These are phyloP conservation scores for Diplodia mutila DNA, from an alignment of 2,329 filamentous ascomycete genomes.

Conservation along the genomic window DNA sequence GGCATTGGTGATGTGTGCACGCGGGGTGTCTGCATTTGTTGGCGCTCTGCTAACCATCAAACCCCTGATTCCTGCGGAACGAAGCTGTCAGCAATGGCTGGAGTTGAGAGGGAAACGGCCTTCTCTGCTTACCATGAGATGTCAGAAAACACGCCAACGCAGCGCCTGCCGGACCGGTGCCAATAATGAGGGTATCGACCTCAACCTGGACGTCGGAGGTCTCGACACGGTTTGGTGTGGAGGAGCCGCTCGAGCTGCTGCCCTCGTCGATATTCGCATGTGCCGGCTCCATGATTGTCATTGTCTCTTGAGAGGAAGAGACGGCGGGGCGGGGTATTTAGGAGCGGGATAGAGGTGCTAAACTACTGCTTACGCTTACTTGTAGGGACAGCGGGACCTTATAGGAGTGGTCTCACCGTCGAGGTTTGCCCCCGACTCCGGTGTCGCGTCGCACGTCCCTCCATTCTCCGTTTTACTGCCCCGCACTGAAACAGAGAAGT, in stretches of 20 bases:
- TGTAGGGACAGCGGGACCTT: neutral
- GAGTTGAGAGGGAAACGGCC: neutral
- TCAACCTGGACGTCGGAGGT: slow-evolving; percentile 32
- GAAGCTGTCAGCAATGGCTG: neutral
- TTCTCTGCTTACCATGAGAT: slow-evolving; percentile 45
- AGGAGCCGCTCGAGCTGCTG: neutral
- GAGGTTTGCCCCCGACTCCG: neutral
- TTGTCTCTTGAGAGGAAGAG: no score
- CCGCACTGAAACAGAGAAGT: neutral
- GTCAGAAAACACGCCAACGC: slow-evolving; percentile 59
- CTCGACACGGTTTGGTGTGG: neutral
- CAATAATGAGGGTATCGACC: slow-evolving; percentile 56
- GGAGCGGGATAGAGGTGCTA: neutral
- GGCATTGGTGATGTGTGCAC: slow-evolving; percentile 65
- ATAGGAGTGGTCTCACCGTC: neutral
- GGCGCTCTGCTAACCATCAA: slow-evolving; percentile 57
- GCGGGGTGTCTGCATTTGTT: slow-evolving; percentile 59
- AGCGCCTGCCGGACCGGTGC: slow-evolving; percentile 60
- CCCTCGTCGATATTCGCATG: neutral
- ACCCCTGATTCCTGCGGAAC: slow-evolving; percentile 51
- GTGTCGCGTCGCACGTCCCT: neutral
- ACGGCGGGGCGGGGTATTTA: neutral
- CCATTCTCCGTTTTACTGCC: neutral
- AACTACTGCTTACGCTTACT: neutral
- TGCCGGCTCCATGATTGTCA: neutral